Base-by-base conservation (phyloP, 1,139 yeast genomes). In the Protomyces pachydermus region DNA sequence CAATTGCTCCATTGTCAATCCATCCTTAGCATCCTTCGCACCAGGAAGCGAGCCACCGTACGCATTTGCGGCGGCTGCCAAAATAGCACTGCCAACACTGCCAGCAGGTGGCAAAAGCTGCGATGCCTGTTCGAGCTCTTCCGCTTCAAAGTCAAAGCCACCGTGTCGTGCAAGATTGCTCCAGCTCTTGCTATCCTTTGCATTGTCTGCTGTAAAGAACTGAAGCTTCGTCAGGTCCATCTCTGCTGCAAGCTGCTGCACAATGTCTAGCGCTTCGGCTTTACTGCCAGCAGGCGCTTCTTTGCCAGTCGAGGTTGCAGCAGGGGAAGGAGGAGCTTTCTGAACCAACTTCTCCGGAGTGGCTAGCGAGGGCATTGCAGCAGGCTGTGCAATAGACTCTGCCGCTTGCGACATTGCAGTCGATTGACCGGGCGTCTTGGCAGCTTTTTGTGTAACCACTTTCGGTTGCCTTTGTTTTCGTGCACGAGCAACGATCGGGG, bases 21-120 rank as follows among this genome's bases (percentile, higher is more conserved):
- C 35, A 16, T 56, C 23, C 16, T n/a, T 37, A 14, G 42, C 14
- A 14, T 12, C 42, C 42, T 37, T 37, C 4, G 16, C 42, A 37
- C 42, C 42, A n/a, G 56, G 64, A 2, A 65, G 65, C 5, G 55
- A 48, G 25, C 65, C 65, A 6, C 61, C 14, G n/a, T 61, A 61
- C 9, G n/a, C 48, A 50, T 56, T 50, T 6, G 67, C 32, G 39
- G 65, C 65, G 5, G 60, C 34, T 35, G 52, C 25, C 18, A 51
- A 56, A 3, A 60, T 54, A 3, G 64, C 48, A 16, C 25, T 60
- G 12, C 56, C 53, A 16, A 54, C 42, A 4, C 63, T 55, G 3
- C 58, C 54, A 3, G 61, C 52, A 38, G 51, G 52, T 16, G 20
- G 65, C 23, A 57, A 14, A 42, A 53, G 42, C 46, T 52, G 52